These are phyloP conservation scores for Paraconiothyrium sp. DNA, from an alignment of 2,329 filamentous ascomycete genomes.

Conservation along the genomic window DNA sequence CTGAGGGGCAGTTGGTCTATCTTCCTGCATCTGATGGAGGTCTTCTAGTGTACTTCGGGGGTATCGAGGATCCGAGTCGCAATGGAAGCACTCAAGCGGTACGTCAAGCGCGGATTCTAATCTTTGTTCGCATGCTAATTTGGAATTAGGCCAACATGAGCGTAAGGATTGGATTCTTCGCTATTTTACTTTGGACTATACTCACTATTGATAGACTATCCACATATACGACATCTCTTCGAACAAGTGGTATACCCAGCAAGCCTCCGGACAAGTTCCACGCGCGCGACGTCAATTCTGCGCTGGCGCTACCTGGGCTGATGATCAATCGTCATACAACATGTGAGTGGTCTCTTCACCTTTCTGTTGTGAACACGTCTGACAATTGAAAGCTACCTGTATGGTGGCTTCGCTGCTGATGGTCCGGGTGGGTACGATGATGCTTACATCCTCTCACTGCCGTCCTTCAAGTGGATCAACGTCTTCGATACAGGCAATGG, in stretches of 20 bases:
- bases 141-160: conserved; percentile 45
- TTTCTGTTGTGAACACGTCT: conserved; percentile 7
- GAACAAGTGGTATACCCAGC: conserved; percentile 69
- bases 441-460: conserved; percentile 69
- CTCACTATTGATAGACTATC: conserved; percentile 56
- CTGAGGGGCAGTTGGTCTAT: conserved; percentile 69
- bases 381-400: conserved; percentile 62
- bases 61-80: conserved; percentile 59
- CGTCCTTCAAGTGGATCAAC: conserved; percentile 71
- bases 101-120: conserved; percentile 25
- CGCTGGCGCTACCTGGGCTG: conserved; percentile 67
- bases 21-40: conserved; percentile 68
- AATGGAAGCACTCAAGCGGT: conserved; percentile 56
- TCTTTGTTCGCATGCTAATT: conserved; percentile 22
- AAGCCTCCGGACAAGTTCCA: conserved; percentile 64
- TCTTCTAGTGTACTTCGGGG: conserved; percentile 70
- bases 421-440: conserved; percentile 66
- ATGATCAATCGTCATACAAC: conserved; percentile 70
- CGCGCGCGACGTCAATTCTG: conserved; percentile 67
- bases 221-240: conserved; percentile 69
- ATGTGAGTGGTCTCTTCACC: conserved; percentile 58
- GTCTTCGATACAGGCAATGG: conserved; percentile 57
- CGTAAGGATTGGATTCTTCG: conserved; percentile 27
- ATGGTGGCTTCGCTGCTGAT: conserved; percentile 65
- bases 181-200: background rate